A percentile compares a stretch with the other conserved stretches of the same genome.
These are phyloP conservation scores for Violaceomyces palustris DNA, from an alignment of 1,284 basidiomycete species.

Conservation along the genomic window DNA sequence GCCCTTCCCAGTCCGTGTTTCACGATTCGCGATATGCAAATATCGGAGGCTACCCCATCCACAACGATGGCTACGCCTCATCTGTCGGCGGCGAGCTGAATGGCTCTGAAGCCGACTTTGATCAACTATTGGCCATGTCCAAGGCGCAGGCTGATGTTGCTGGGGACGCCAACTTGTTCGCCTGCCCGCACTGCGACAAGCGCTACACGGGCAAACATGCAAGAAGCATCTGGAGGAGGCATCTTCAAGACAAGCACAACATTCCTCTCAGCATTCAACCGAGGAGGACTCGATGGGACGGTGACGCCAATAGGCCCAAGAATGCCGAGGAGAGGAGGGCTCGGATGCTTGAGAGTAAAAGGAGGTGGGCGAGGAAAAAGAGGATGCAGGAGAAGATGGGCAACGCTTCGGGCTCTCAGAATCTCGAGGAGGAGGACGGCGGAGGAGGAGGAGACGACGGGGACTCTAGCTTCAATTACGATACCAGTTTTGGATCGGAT, in stretches of 20 bases:
- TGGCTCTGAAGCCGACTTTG: slow-evolving; percentile 26
- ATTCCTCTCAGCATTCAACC: slow-evolving; percentile 58
- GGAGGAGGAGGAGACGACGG: no score
- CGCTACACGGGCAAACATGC: slow-evolving; percentile 59
- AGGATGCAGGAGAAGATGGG: slow-evolving; percentile 49
- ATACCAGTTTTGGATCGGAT: no score
- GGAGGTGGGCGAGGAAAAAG: slow-evolving; percentile 58
- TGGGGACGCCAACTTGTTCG: slow-evolving; percentile 44
- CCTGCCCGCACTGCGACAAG: slow-evolving; percentile 56
- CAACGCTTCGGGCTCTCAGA: no score
- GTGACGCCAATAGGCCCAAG: slow-evolving; percentile 57
- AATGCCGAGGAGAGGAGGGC: slow-evolving; percentile 57
- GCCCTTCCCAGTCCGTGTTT: no score
- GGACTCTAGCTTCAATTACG: no score
- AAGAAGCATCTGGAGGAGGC: slow-evolving; percentile 59
- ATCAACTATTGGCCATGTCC: slow-evolving; percentile 41
- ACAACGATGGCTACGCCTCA: neutral
- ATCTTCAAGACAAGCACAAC: slow-evolving; percentile 60
- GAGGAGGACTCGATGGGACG: slow-evolving; percentile 59
- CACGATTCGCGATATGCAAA: no score
- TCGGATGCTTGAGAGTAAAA: slow-evolving; percentile 57
- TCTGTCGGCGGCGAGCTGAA: neutral
- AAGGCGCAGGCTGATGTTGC: slow-evolving; percentile 32
- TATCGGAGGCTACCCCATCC: neutral
- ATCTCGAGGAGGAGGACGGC: no score